Base-by-base conservation (phyloP, 2,329 filamentous ascomycete species). In the Venturia oleaginea region DNA sequence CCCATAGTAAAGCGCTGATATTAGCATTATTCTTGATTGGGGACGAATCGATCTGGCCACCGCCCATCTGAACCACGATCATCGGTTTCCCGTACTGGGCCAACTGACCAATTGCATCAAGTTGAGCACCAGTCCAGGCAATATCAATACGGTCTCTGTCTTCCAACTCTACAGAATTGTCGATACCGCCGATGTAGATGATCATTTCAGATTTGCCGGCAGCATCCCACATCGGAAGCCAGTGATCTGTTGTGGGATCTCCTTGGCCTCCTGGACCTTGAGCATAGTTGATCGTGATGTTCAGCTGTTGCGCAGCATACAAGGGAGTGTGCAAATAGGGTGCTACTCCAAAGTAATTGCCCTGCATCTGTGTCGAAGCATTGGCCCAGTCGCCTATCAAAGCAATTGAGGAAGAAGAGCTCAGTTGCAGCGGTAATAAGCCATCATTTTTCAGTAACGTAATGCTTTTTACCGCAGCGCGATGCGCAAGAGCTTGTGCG, bases 341-440 rank as follows among this genome's bases (percentile, higher is more conserved):
- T 0, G 85, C 78, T 2, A 77, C 72, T 34, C 85, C 84, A 65
- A 70, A 76, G 72, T 88, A 87, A 68, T 84, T 84, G 0, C 84
- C 85, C 61, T 82, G 82, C 75, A 87, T 79, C 66, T 85, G 79
- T 4, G 73, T 75, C 0, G 82, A 83, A 7, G 81, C 81, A 62
- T 84, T 84, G 2, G 81, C 83, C 79, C 83, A 87, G 59, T 79
- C 79, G 0, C 84, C 85, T 34, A 87, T 75, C 54, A 87, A 73
- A 0, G 82, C 84, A 3, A 87, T 75, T 7, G 73, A 77, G 2
- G 71, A 72, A 19, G 68, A 71, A 19, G 75, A 70, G 4, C 71
- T 69, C 4, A 76, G 69, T 3, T 71, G 60, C 4, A 83, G 70
- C 0, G 82, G 82, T 0, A 84, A 71, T 0, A 73, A 71, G 7